A percentile compares a stretch with the other conserved stretches of the same genome.
Evolutionary conservation across 257 asterid species (phyloP).

Genomic region (Solanum virginianum): DNA sequence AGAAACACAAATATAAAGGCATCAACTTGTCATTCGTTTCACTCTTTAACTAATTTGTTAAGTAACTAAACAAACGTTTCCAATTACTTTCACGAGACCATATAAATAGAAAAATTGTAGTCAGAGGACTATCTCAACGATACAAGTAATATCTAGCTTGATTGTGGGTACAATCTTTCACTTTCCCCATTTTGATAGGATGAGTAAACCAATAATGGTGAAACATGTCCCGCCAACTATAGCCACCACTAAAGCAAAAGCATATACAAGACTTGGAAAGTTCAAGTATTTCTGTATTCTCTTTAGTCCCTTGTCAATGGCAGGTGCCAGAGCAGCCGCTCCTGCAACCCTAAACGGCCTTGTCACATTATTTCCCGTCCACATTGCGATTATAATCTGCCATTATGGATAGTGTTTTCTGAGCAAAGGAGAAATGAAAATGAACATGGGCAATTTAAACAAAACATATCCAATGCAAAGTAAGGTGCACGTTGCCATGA

Average conservation of each 20-base stretch:
- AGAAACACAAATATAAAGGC: background rate
- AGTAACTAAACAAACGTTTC: background rate
- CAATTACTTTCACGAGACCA: background rate
- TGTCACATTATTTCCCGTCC: slow-evolving; percentile 43
- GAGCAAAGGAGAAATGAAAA: background rate
- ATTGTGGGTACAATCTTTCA: background rate
- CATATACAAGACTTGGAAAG: slow-evolving; percentile 22
- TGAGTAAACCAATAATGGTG: slow-evolving; percentile 23
- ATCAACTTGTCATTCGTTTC: background rate
- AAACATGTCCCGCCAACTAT: slow-evolving; percentile 18
- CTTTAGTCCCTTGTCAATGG: slow-evolving; percentile 24
- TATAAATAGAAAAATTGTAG: background rate
- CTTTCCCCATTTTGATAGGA: slow-evolving; percentile 40
- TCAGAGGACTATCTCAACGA: background rate
- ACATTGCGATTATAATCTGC: slow-evolving; percentile 35
- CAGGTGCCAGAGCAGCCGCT: slow-evolving; percentile 36
- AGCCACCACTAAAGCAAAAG: slow-evolving; percentile 31
- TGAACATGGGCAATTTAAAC: background rate
- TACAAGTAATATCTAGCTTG: background rate
- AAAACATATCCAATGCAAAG: background rate
- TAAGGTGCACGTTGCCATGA: background rate
- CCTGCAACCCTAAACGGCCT: slow-evolving; percentile 38
- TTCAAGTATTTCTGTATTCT: slow-evolving; percentile 24
- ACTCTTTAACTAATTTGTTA: background rate
- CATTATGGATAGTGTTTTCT: background rate